phyloP scores from a whole-genome alignment of 352 stramenopile species.

The Phytophthora fragariae region DNA sequence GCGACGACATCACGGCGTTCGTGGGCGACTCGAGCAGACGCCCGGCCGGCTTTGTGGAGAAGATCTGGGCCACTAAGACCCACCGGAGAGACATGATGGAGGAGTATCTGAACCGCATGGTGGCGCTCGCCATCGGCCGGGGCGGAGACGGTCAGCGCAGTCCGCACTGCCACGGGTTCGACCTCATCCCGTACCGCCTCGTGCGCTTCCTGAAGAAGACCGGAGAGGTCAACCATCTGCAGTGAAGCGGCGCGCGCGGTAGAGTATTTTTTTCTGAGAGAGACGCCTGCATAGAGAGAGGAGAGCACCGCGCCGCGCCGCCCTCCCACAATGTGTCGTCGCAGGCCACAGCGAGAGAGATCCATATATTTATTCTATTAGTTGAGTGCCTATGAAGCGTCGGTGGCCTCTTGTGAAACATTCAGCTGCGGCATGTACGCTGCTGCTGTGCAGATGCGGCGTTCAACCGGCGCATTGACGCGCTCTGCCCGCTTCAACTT shows the following conservation, averaged over 20 bases:
- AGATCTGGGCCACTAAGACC: slow-evolving; percentile 39
- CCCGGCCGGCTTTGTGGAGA: slow-evolving; percentile 39
- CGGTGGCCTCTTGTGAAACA: too few relatives aligned
- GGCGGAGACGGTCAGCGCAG: slow-evolving; percentile 43
- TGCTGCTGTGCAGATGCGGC: neutral
- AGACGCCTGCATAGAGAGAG: neutral
- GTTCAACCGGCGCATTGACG: neutral
- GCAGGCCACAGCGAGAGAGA: neutral
- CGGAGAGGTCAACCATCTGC: slow-evolving; percentile 34
- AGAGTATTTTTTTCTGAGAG: too few relatives aligned
- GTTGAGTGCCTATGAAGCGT: slow-evolving; percentile 4
- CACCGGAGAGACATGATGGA: slow-evolving; percentile 43
- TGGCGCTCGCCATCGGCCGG: slow-evolving; percentile 41
- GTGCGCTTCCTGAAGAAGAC: slow-evolving; percentile 47
- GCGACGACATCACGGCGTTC: slow-evolving; percentile 45
- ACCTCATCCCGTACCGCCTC: slow-evolving; percentile 50
- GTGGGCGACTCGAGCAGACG: slow-evolving; percentile 41
- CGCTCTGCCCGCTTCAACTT: slow-evolving; percentile 3
- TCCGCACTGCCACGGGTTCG: slow-evolving; percentile 45
- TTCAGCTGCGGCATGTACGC: too few relatives aligned
- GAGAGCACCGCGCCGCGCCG: neutral
- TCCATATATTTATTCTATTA: slow-evolving; percentile 37
- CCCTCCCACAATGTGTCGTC: neutral
- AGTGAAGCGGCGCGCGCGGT: slow-evolving; percentile 12
- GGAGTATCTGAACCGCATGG: slow-evolving; percentile 44